Base-by-base conservation (phyloP, 129 eudicot genomes). In the Cynara cardunculus region DNA sequence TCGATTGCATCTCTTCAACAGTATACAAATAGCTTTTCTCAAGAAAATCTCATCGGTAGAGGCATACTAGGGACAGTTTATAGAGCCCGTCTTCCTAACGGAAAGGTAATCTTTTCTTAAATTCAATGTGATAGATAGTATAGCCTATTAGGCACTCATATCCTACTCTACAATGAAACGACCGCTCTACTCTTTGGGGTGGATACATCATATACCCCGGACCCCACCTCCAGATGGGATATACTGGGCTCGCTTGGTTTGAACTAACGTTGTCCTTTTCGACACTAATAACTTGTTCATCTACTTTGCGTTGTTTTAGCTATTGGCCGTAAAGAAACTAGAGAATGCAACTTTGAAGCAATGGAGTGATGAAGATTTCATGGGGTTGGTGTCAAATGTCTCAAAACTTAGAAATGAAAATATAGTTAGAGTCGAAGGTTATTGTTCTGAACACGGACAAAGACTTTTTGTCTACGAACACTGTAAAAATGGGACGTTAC, bases 291-390 rank as follows among this genome's bases (percentile, higher is more conserved):
- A 16, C 5, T 2, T n/a, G n/a, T 19, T 37, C 28, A 11, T 30
- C 44, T 72, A 37, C 66, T 72, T 34, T 35, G 35, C 37, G 30
- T 66, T 10, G 34, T 61, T 73, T 35, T 73, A 93, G 98, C 72
- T 86, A 73, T 73, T 89, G 62, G 98, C 94, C 7, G 92, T 93
- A 80, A 93, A 88, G 92, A 93, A 93, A 72, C 78, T 93, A 73
- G 90, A 93, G 72, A 83, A 72, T 26, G 82, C 85, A 12, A 74
- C 87, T 72, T 89, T 86, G 53, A 79, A 72, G 53, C 79, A 83
- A 69, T 82, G 85, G 89, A 86, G 78, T 28, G 89, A 87, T 74
- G 82, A 73, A 76, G 92, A 91, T 74, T 93, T 93, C 86, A 84
- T 89, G 32, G 86, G 89, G 71, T 78, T 90, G 1, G 91, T 93